Evolutionary conservation across 2,329 filamentous ascomycete genomes (phyloP).

Genomic region (Exophiala viscosa): DNA sequence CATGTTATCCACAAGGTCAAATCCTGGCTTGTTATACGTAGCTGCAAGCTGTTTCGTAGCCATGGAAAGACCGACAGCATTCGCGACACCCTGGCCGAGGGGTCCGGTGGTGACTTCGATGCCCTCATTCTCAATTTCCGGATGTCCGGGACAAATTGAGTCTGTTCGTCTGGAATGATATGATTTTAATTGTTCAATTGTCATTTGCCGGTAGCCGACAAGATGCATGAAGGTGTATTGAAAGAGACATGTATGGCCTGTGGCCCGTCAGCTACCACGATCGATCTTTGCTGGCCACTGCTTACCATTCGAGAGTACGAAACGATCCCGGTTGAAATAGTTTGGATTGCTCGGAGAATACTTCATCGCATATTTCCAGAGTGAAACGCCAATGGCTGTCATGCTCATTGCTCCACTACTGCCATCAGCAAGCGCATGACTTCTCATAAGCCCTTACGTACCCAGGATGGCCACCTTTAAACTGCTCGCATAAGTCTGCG

Average conservation of each 20-base stretch:
- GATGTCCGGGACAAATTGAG: constrained; percentile 52
- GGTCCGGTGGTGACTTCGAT: constrained; percentile 56
- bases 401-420: constrained; percentile 56
- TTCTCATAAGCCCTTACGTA: constrained; percentile 35
- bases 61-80: constrained; percentile 57
- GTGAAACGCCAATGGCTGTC: constrained; percentile 58
- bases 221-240: constrained; percentile 55
- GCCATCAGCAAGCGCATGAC: background rate
- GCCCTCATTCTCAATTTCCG: constrained; percentile 50
- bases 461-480: constrained; percentile 66
- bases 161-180: constrained; percentile 50
- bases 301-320: constrained; percentile 58
- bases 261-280: too few relatives aligned
- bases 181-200: constrained; percentile 54
- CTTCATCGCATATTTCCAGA: constrained; percentile 62
- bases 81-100: constrained; percentile 56
- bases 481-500: constrained; percentile 67
- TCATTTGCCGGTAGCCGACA: constrained; percentile 53
- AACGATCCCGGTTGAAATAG: constrained; percentile 61
- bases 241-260: constrained; percentile 51
- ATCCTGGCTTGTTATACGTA: constrained; percentile 49
- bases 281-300: too few relatives aligned
- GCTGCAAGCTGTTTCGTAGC: constrained; percentile 53
- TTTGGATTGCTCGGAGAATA: constrained; percentile 54
- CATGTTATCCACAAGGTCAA: constrained; percentile 47